phyloP scores from a whole-genome alignment of 2,329 filamentous ascomycete species.

The Penicillium sp. region DNA sequence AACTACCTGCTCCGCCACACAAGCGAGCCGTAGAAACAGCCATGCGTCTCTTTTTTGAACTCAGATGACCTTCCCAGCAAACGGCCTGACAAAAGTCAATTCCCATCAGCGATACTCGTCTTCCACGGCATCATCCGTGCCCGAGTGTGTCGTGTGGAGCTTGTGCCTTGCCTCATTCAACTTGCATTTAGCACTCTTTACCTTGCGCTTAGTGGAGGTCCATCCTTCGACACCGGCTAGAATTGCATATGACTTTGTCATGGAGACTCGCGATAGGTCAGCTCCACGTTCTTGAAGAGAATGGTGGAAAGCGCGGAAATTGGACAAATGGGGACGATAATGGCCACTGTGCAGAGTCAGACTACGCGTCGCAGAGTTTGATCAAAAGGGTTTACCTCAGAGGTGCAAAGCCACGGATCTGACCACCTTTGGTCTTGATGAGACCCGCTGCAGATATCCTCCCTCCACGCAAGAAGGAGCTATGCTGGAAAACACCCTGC shows the following conservation, averaged over 20 bases:
- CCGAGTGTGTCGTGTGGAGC: slow-evolving; percentile 1
- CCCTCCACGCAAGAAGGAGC: slow-evolving; percentile 76
- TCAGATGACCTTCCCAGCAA: too few relatives aligned
- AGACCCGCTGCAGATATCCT: slow-evolving; percentile 77
- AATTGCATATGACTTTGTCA: slow-evolving; percentile 75
- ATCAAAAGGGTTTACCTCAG: slow-evolving; percentile 29
- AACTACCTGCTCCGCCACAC: too few relatives aligned
- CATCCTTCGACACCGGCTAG: slow-evolving; percentile 79
- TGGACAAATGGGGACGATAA: slow-evolving; percentile 75
- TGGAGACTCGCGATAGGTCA: slow-evolving; percentile 71
- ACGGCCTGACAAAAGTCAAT: too few relatives aligned
- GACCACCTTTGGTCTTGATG: slow-evolving; percentile 77
- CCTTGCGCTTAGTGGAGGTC: slow-evolving; percentile 52
- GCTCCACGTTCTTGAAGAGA: slow-evolving; percentile 66
- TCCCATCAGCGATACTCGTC: not conserved
- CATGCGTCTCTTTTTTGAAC: too few relatives aligned
- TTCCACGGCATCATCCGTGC: not conserved
- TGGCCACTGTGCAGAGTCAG: slow-evolving; percentile 59
- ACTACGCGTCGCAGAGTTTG: not conserved
- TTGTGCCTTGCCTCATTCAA: slow-evolving; percentile 13
- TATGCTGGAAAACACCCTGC: slow-evolving; percentile 83
- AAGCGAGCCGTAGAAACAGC: too few relatives aligned
- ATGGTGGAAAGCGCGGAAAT: slow-evolving; percentile 75
- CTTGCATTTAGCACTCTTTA: slow-evolving; percentile 19
- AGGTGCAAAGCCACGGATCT: slow-evolving; percentile 65